Evolutionary conservation across 75 land plant species (phyloP), one percentile per base, ranked within the genome.

Genomic region (Cupressus sempervirens): DNA sequence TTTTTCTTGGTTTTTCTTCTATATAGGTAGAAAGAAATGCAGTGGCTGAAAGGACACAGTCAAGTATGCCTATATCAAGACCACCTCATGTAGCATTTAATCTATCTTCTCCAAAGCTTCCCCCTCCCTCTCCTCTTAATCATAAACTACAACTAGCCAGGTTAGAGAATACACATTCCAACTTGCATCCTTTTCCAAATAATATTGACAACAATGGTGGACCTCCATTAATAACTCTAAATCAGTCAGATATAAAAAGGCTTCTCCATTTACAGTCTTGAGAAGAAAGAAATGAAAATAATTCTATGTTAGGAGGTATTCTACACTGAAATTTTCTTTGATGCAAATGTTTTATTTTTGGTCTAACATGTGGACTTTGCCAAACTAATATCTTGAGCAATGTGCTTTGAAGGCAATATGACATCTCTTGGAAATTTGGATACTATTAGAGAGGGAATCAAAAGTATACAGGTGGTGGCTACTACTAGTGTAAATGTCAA

Each of bases 401-500:
- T 79, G 46, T 72, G 18, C 26, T 58, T 40, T 30, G 36, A 82
- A 84, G 83, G 45, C 23, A 20, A 41, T 88, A 92, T 86, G 84
- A 91, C 93, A 41, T 81, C 89, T 29, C 86, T 88, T 35, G 99
- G 99, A 23, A 92, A 96, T 82, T 83, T 98, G 83, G 96, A 96
- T 87, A 97, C 97, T 6, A 94, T 98, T 2, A 93, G 99, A 83
- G 99, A 98, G 85, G 88, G 98, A 85, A 98, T 98, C 98, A 96
- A 92, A 80, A 94, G 91, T 85, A 98, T 98, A 43, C 99, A 98
- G 82, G 92, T 95, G 72, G 98, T 95, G 14, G 91, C 99, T 14
- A 89, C 99, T 83, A 90, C 87, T 50, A 90, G 87, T 34, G 82
- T 79, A 7, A 93, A 94, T n/a, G 16, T 84, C 34, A n/a, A 91